Conservation (phyloP, 805 yeast genomes). For the Torulaspora gathmanii region DNA sequence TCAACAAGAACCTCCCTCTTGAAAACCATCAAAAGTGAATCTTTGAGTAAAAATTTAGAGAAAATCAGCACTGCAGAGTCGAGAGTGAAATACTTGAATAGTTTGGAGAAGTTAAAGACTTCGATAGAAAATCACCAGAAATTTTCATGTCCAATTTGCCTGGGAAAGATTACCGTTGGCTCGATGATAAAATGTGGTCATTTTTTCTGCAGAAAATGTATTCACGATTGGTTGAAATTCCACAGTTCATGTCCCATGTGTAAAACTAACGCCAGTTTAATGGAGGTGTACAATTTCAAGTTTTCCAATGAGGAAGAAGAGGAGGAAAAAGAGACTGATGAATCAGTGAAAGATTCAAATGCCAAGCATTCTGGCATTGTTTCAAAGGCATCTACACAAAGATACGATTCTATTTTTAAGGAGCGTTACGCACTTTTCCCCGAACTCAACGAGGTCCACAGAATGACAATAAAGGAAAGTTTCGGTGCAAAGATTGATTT, state of each 20-base stretch:
- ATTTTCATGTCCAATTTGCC: constrained; percentile 70
- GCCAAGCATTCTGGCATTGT: neutral
- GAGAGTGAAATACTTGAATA: constrained; percentile 47
- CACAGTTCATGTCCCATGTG: constrained; percentile 76
- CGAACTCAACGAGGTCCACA: constrained; percentile 43
- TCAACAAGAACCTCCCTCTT: constrained; percentile 16
- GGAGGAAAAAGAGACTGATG: neutral
- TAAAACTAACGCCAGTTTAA: constrained; percentile 45
- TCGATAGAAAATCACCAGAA: constrained; percentile 31
- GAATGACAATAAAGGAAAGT: constrained; percentile 41
- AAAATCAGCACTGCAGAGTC: constrained; percentile 35
- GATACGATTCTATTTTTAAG: constrained; percentile 14
- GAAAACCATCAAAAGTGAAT: constrained; percentile 23
- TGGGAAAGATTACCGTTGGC: constrained; percentile 64
- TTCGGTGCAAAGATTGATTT: constrained; percentile 87
- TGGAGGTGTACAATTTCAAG: constrained; percentile 67
- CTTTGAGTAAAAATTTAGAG: constrained; percentile 21
- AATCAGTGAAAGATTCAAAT: constrained; percentile 3
- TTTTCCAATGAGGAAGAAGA: constrained; percentile 31
- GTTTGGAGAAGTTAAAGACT: constrained; percentile 35
- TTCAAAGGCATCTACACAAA: neutral
- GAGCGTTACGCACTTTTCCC: constrained; percentile 24
- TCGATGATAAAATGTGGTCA: constrained; percentile 89
- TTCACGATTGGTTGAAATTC: constrained; percentile 63
- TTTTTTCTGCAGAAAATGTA: constrained; percentile 77